A percentile compares a stretch with the other conserved stretches of the same genome.
Conservation (phyloP, 345 rosid species). For the Ricinus communis region DNA sequence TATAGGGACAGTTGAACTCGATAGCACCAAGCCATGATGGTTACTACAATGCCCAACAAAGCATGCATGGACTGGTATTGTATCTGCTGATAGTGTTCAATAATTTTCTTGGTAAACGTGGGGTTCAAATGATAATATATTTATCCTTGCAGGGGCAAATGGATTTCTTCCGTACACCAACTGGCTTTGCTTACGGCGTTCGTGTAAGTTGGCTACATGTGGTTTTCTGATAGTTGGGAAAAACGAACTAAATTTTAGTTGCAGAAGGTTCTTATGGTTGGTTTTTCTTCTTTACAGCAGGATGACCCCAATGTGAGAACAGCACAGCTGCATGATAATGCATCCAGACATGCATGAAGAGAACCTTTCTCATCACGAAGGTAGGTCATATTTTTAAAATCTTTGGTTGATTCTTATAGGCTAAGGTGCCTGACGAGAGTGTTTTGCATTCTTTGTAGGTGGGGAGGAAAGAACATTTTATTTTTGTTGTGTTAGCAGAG, state of each 20-base stretch:
- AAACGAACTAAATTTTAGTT: not conserved
- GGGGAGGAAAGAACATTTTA: slow-evolving; percentile 3
- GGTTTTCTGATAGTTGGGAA: slow-evolving; percentile 3
- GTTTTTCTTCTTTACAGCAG: slow-evolving; percentile 32
- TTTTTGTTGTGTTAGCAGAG: not conserved
- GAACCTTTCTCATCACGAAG: slow-evolving; percentile 7
- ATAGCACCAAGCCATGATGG: slow-evolving; percentile 56
- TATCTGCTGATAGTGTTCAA: not conserved
- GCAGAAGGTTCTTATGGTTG: not conserved
- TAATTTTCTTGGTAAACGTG: not conserved
- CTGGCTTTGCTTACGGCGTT: slow-evolving; percentile 50
- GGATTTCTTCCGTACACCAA: slow-evolving; percentile 67
- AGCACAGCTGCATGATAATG: slow-evolving; percentile 66
- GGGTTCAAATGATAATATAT: not conserved
- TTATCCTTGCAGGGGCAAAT: slow-evolving; percentile 52
- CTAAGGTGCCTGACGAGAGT: not conserved
- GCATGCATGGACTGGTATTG: slow-evolving; percentile 57
- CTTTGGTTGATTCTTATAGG: not conserved
- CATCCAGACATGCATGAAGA: slow-evolving; percentile 63
- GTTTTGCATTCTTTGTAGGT: slow-evolving; percentile 3
- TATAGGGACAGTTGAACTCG: slow-evolving; percentile 61
- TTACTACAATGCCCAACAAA: slow-evolving; percentile 51
- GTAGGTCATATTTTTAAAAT: not conserved
- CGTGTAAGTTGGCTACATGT: slow-evolving; percentile 46
- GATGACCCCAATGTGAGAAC: slow-evolving; percentile 79